A percentile compares a stretch with the other conserved stretches of the same genome.
These are phyloP conservation scores for Tuber borchii DNA, from an alignment of 495 filamentous ascomycete species.

Conservation along the genomic window DNA sequence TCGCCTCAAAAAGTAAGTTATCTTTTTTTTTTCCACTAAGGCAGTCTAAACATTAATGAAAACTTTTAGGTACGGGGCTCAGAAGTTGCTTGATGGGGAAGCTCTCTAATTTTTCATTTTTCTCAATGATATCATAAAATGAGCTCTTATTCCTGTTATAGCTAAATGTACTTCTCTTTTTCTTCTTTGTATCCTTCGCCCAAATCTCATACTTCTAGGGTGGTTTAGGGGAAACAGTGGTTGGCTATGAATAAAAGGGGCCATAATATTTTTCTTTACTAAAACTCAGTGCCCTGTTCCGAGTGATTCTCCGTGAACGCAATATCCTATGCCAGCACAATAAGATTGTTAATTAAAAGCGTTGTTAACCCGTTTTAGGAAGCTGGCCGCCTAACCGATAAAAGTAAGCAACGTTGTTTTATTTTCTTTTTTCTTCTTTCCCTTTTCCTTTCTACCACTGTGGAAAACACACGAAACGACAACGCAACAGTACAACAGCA, in stretches of 20 bases:
- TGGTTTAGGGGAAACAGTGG: not conserved
- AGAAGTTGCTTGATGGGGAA: not conserved
- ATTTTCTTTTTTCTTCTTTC: slow-evolving; percentile 8
- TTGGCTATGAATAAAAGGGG: not conserved
- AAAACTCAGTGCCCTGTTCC: not conserved
- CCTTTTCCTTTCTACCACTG: slow-evolving; percentile 10
- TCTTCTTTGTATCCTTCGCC: not conserved
- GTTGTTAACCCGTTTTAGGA: not conserved
- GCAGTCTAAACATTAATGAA: not conserved
- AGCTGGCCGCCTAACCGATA: slow-evolving; percentile 15
- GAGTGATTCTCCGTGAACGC: not conserved
- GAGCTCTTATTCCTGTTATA: not conserved
- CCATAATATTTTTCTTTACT: not conserved
- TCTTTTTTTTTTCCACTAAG: not conserved
- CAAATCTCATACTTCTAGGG: not conserved
- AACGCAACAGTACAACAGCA: slow-evolving; percentile 9
- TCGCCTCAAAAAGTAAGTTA: slow-evolving; percentile 70
- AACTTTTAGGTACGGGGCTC: not conserved
- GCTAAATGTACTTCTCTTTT: not conserved
- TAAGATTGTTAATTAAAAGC: not conserved
- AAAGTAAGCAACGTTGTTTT: slow-evolving; percentile 31
- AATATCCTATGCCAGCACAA: not conserved
- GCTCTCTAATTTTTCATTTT: not conserved
- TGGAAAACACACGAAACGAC: slow-evolving; percentile 10
- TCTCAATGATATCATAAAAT: not conserved